Conservation (phyloP, 805 yeast genomes). For the Yarrowia divulgata region DNA sequence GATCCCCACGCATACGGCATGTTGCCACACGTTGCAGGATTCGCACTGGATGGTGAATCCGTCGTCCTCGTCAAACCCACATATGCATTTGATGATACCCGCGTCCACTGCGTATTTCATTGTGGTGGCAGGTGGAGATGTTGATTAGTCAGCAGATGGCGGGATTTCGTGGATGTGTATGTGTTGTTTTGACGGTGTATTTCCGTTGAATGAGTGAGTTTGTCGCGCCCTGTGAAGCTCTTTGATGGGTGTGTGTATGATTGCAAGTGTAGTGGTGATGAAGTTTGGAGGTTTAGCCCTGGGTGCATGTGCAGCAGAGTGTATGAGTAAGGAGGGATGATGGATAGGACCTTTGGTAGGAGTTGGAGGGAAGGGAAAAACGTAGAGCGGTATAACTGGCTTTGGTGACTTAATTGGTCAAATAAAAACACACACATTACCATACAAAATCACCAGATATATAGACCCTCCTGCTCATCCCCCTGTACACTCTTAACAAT, state of each 20-base stretch:
- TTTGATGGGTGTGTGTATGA: background rate
- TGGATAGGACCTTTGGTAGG: background rate
- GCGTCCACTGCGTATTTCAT: conserved; percentile 57
- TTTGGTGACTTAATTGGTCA: too few relatives aligned
- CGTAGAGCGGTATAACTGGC: background rate
- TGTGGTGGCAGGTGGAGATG: background rate
- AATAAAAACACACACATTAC: too few relatives aligned
- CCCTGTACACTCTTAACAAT: too few relatives aligned
- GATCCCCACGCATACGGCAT: conserved; percentile 87
- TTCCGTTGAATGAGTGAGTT: too few relatives aligned
- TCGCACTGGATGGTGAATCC: conserved; percentile 96
- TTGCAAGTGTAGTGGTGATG: conserved; percentile 19
- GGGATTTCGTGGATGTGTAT: background rate
- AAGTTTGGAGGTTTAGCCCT: conserved; percentile 22
- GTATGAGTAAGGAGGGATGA: background rate
- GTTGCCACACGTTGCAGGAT: conserved; percentile 92
- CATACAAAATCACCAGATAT: too few relatives aligned
- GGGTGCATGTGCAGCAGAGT: conserved; percentile 10
- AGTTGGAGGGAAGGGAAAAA: background rate
- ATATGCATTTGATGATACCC: conserved; percentile 87
- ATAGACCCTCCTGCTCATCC: too few relatives aligned
- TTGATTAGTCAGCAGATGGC: background rate
- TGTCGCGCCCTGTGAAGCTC: background rate
- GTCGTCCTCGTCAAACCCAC: conserved; percentile 89
- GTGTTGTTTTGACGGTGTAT: background rate